Base-by-base conservation (phyloP, 2,329 filamentous ascomycete genomes). In the Microdochium paspali region DNA sequence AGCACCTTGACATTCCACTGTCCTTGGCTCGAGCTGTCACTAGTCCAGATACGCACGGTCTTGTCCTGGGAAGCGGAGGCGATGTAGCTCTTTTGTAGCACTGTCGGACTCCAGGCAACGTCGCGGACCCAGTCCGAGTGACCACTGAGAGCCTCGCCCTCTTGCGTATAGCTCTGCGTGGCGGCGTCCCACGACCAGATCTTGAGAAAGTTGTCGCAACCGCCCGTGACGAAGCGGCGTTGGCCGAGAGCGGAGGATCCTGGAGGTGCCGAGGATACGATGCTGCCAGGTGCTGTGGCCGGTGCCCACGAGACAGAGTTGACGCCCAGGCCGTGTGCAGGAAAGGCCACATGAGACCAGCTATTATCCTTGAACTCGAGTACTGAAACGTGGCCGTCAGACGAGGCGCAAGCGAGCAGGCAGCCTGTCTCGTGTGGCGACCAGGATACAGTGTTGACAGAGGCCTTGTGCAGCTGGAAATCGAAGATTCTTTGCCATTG, bases 121-220 rank as follows among this genome's bases (percentile, higher is more conserved):
- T 98, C 93, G 53, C 93, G 84, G 47, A 98, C 93, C 93, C 93
- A 98, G 72, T 97, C 93, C 5, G 81, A 79, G 70, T 98, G 93
- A 53, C 93, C 93, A 2, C 76, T 69, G 54, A 98, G 73, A 10
- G 85, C 69, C 53, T 79, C 77, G 23, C 74, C 64, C 63, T 84
- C 80, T 57, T 75, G 72, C 64, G 77, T 79, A 66, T 84, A 86
- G 24, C 66, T 70, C 61, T 82, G 73, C 6, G 72, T 69, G n/a
- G 76, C 71, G 20, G 72, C 57, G 65, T 86, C 88, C 59, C 82
- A 96, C 40, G 83, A 78, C 93, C 93, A 98, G 54, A 98, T 82
- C 77, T 94, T 95, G 63, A 98, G 80, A 50, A 87, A 66, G 64
- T 95, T 97, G 68, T 98, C 93, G 62, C 86, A 91, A 24, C 93